A percentile compares a stretch with the other conserved stretches of the same genome.
phyloP scores from a whole-genome alignment of 2,329 filamentous ascomycete genomes.

The Akanthomyces lecanii region DNA sequence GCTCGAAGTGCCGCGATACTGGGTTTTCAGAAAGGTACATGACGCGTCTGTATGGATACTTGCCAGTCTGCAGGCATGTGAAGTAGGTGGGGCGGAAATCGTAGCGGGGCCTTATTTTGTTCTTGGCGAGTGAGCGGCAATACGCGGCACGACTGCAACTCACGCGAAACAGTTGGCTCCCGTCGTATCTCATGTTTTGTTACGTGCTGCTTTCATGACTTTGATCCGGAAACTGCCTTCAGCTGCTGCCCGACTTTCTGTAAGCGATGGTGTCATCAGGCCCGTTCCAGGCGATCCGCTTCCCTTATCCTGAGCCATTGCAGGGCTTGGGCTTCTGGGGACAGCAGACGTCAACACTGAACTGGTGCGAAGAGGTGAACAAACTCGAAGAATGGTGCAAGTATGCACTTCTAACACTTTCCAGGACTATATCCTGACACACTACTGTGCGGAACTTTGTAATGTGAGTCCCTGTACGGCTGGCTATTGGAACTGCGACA shows the following conservation, averaged over 20 bases:
- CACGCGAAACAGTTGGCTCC: background rate
- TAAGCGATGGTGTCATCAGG: background rate
- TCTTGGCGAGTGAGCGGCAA: no score
- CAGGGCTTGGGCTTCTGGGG: constrained; percentile 55
- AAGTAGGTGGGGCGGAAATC: no score
- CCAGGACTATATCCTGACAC: constrained; percentile 63
- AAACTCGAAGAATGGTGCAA: background rate
- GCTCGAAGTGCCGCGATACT: background rate
- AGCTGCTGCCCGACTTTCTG: background rate
- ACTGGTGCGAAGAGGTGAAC: constrained; percentile 75
- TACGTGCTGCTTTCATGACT: background rate
- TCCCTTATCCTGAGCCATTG: constrained; percentile 44
- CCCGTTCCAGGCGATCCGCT: constrained; percentile 18
- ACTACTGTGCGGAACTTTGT: constrained; percentile 72
- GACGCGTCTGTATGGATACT: background rate
- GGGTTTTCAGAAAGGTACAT: background rate
- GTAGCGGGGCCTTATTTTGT: no score
- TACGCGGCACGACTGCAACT: background rate
- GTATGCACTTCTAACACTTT: background rate
- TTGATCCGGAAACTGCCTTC: background rate
- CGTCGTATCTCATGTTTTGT: no score
- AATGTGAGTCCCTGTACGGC: constrained; percentile 41
- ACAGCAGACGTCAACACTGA: constrained; percentile 66
- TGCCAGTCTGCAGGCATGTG: no score
- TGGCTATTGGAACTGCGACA: background rate